Conservation (phyloP, 2,329 filamentous ascomycete genomes). For the Graphiopsis chlorocephala region DNA sequence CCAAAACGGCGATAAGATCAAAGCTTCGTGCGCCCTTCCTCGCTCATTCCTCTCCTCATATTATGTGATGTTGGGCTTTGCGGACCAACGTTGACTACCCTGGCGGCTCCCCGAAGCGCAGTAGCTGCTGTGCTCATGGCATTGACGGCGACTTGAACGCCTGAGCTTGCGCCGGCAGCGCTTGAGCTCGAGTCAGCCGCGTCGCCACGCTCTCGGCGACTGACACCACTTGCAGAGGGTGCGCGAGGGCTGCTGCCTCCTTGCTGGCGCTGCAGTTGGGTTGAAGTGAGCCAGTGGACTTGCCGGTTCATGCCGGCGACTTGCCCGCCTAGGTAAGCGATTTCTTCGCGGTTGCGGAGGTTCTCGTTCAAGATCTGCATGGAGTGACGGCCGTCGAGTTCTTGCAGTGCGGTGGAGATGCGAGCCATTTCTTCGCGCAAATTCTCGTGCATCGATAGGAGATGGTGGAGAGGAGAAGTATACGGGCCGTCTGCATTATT, state of each 20-base stretch:
- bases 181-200: not conserved
- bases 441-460: constrained; percentile 60
- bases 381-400: constrained; percentile 59
- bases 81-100: constrained; percentile 24
- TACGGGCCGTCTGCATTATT: constrained; percentile 36
- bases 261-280: constrained; percentile 48
- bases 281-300: constrained; percentile 61
- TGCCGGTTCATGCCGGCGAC: constrained; percentile 59
- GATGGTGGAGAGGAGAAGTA: constrained; percentile 53
- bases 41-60: constrained; percentile 32
- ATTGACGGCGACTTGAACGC: constrained; percentile 30
- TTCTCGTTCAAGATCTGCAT: constrained; percentile 64
- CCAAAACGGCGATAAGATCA: constrained; percentile 20
- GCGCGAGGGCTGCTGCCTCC: constrained; percentile 15
- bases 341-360: constrained; percentile 59
- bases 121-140: constrained; percentile 25
- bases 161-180: constrained; percentile 18
- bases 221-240: not conserved
- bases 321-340: constrained; percentile 60
- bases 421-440: constrained; percentile 59
- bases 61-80: constrained; percentile 9
- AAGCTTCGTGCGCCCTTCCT: constrained; percentile 38
- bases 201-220: not conserved
- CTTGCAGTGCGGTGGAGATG: constrained; percentile 53
- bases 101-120: constrained; percentile 28